A percentile compares a stretch with the other conserved stretches of the same genome.
Evolutionary conservation across 1,284 basidiomycete genomes (phyloP).

Genomic region (Naganishia sp.): DNA sequence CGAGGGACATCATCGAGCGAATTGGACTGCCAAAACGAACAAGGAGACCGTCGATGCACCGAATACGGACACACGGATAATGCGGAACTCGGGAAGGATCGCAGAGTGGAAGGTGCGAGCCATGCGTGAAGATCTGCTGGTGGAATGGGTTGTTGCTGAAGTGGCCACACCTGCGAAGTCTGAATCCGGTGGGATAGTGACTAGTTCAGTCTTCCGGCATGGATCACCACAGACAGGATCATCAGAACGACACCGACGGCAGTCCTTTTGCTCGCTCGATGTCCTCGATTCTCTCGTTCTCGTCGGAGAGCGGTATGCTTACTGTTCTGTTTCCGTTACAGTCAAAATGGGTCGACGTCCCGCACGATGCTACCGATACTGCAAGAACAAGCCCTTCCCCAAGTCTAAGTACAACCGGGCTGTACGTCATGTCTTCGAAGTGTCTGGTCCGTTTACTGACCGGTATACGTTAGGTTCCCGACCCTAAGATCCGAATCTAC

Average conservation of each 20-base stretch:
- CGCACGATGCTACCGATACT: conserved; percentile 94
- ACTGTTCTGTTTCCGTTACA: background rate
- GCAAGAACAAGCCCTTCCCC: conserved; percentile 90
- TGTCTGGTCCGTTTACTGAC: background rate
- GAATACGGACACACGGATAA: too few relatives aligned
- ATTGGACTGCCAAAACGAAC: background rate
- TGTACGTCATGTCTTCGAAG: conserved; percentile 68
- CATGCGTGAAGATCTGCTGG: too few relatives aligned
- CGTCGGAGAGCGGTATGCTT: background rate
- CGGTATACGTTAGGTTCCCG: conserved; percentile 19
- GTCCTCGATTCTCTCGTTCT: background rate
- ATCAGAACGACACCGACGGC: background rate
- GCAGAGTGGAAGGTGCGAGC: too few relatives aligned
- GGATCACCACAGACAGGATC: background rate
- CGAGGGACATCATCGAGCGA: background rate
- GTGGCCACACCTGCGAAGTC: too few relatives aligned
- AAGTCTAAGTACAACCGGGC: conserved; percentile 98
- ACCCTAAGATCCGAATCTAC: conserved; percentile 75
- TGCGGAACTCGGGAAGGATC: too few relatives aligned
- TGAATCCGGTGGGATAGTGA: too few relatives aligned
- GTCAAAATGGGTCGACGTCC: conserved; percentile 87
- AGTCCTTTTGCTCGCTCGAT: conserved; percentile 3
- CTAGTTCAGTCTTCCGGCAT: too few relatives aligned
- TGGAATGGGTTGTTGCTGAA: too few relatives aligned
- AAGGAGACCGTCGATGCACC: background rate